Evolutionary conservation across 306 rosid species (phyloP).

Genomic region (Corylus americana): DNA sequence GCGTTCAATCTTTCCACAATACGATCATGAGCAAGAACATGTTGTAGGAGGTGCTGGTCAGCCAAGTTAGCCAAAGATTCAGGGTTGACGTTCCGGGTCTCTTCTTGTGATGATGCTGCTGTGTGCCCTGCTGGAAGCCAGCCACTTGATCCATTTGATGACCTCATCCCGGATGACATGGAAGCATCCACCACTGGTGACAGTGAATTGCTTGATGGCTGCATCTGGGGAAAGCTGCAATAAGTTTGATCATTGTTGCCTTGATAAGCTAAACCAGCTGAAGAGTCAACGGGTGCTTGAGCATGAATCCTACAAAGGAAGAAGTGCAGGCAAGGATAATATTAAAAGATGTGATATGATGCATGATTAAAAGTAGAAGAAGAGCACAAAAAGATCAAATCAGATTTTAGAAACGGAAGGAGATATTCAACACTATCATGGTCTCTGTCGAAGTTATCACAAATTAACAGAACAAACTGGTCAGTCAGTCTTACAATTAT

Average conservation of each 20-base stretch:
- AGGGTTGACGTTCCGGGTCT: background rate
- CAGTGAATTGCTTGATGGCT: background rate
- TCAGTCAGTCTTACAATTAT: background rate
- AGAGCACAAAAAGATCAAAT: background rate
- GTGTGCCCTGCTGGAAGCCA: background rate
- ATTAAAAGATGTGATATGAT: background rate
- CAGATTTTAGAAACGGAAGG: background rate
- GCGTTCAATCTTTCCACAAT: background rate
- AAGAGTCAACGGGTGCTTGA: background rate
- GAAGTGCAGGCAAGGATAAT: background rate
- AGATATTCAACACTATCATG: background rate
- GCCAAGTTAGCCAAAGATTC: background rate
- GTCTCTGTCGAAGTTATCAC: background rate
- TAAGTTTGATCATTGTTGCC: background rate
- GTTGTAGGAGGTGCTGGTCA: background rate
- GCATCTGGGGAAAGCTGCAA: background rate
- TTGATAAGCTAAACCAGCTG: background rate
- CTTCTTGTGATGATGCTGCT: background rate
- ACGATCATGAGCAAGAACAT: background rate
- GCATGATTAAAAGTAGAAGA: background rate
- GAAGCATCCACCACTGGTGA: background rate
- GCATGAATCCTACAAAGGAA: background rate
- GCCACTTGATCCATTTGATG: background rate
- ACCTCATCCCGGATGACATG: background rate
- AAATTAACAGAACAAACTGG: background rate